A percentile compares a stretch with the other conserved stretches of the same genome.
phyloP scores from a whole-genome alignment of 495 filamentous ascomycete species.

The Friedmanniomyces endolithicus region DNA sequence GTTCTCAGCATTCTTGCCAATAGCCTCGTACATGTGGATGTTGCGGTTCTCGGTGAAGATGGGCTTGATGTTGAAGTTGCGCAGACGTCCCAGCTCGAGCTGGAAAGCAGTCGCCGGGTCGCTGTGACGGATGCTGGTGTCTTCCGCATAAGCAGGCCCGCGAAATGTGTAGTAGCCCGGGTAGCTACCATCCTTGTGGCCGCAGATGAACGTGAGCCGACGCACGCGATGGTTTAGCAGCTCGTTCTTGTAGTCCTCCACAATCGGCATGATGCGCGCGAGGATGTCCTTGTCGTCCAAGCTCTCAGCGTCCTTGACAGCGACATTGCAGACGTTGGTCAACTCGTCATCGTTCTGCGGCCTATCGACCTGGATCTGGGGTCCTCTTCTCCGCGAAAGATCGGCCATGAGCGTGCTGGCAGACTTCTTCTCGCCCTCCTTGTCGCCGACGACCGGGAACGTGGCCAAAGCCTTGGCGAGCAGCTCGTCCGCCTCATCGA shows the following conservation, averaged over 20 bases:
- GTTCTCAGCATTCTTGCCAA: constrained; percentile 84
- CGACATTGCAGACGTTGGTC: constrained; percentile 81
- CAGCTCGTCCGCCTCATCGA: constrained; percentile 86
- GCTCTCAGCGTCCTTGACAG: constrained; percentile 79
- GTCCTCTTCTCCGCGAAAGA: constrained; percentile 53
- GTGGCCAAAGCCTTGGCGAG: constrained; percentile 69
- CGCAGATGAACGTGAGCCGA: constrained; percentile 90
- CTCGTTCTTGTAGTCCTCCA: constrained; percentile 76
- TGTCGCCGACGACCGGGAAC: constrained; percentile 44
- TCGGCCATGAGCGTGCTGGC: constrained; percentile 53
- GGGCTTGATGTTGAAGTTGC: constrained; percentile 94
- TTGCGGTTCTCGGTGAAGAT: constrained; percentile 98
- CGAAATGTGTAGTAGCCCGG: constrained; percentile 98
- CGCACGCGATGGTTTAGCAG: constrained; percentile 68
- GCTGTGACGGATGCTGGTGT: constrained; percentile 88
- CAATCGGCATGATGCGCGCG: constrained; percentile 54
- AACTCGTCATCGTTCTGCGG: constrained; percentile 58
- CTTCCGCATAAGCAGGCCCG: constrained; percentile 77
- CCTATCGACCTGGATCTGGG: constrained; percentile 27
- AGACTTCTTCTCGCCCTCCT: constrained; percentile 22
- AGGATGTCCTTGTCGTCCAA: constrained; percentile 74
- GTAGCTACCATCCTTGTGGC: constrained; percentile 85
- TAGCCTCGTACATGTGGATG: constrained; percentile 95
- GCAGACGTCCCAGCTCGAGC: constrained; percentile 81
- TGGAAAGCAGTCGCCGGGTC: constrained; percentile 97